Conservation (phyloP, 805 yeast genomes). For the Saccharomycopsis javanensis region DNA sequence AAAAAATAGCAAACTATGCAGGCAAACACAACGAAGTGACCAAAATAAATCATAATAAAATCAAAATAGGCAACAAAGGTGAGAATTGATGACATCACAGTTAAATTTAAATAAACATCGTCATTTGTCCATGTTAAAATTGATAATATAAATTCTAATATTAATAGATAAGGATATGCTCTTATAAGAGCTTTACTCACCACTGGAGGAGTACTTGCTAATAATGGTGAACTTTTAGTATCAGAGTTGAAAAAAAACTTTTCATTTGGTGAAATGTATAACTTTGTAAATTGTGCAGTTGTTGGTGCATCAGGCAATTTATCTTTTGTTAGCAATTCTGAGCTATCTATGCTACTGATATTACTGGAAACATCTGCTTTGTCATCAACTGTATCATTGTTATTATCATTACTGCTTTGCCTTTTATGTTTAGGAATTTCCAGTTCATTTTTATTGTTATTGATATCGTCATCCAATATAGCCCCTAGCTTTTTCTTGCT, state of each 20-base stretch:
- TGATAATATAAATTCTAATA: slow-evolving; percentile 59
- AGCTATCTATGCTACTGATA: background rate
- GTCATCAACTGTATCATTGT: background rate
- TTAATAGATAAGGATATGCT: slow-evolving; percentile 76
- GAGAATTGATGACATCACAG: slow-evolving; percentile 46
- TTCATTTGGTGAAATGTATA: slow-evolving; percentile 16
- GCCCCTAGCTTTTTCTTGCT: background rate
- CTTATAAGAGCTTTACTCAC: slow-evolving; percentile 74
- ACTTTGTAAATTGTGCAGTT: slow-evolving; percentile 12
- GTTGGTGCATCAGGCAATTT: slow-evolving; percentile 3
- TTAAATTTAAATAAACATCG: slow-evolving; percentile 65
- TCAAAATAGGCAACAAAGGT: slow-evolving; percentile 70
- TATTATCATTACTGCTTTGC: background rate
- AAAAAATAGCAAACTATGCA: slow-evolving; percentile 35
- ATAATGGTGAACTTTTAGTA: slow-evolving; percentile 62
- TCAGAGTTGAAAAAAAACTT: slow-evolving; percentile 14
- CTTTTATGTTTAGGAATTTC: background rate
- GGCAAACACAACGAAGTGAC: slow-evolving; percentile 44
- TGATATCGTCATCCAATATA: background rate
- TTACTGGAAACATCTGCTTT: background rate
- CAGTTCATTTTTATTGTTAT: background rate
- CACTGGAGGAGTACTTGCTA: slow-evolving; percentile 84
- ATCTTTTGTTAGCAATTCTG: background rate
- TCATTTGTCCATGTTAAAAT: slow-evolving; percentile 87
- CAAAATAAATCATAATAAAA: slow-evolving; percentile 64